Base-by-base conservation (phyloP, 441 rosid genomes). In the Populus tomentosa region DNA sequence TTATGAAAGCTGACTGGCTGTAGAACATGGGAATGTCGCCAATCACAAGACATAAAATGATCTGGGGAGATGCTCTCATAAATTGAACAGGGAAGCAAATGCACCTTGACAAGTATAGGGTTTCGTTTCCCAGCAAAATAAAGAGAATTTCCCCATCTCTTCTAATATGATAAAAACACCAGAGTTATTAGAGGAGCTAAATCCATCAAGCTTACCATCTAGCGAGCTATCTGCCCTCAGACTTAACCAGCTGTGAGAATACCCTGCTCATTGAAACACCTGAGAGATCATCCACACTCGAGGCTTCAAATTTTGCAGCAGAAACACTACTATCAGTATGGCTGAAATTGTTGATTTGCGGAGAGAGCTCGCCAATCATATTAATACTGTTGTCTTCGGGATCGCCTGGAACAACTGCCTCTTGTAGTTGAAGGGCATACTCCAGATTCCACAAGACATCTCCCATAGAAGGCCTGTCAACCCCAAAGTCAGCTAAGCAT, bases 171-270 rank as follows among this genome's bases (percentile, higher is more conserved):
- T 64, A 75, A 75, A 56, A 75, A 56, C 61, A 73, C 71, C 71
- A 59, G 9, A 26, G 76, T 38, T n/a, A 28, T 21, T 40, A 32
- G 30, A 16, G 50, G 72, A 73, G 66, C 62, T 42, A 24, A 65
- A 61, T 38, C 35, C 11, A 16, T 28, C 35, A 32, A n/a, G 42
- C 20, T 73, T 72, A 72, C 42, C 32, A 35, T 67, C 53, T 59
- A 23, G 9, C 9, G 24, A 38, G 24, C 88, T 82, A 94, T 80
- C 98, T 87, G 68, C 98, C 98, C 81, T 93, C 98, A 0, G 98
- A 91, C 82, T 95, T 95, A 78, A 91, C 90, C 50, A 95, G 89
- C 77, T 95, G 98, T 1, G 98, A 95, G 88, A 95, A 93, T 6
- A 93, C 98, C 80, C 81, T 88, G 79, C 97, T 95, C 97, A 93